Evolutionary conservation across 768 basidiomycete genomes (phyloP).

Genomic region (Pleurotus cornucopiae): DNA sequence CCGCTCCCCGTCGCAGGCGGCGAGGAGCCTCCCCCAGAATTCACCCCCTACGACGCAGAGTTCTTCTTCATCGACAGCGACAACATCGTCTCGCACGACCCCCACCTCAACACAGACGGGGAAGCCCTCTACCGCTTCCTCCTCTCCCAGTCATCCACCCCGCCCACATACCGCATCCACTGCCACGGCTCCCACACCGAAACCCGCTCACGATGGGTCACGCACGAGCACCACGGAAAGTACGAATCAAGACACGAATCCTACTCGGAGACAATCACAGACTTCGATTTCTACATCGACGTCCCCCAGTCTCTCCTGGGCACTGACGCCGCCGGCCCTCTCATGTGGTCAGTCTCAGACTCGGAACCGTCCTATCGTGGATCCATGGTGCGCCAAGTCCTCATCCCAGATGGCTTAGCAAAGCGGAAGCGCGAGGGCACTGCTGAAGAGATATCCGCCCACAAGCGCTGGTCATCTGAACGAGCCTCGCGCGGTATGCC

Average conservation of each 20-base stretch:
- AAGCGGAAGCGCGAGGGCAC: slow-evolving; percentile 31
- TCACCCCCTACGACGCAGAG: slow-evolving; percentile 60
- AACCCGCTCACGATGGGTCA: slow-evolving; percentile 43
- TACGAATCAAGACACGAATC: slow-evolving; percentile 35
- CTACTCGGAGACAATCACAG: slow-evolving; percentile 57
- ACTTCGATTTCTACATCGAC: slow-evolving; percentile 70
- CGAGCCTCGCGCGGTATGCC: slow-evolving; percentile 43
- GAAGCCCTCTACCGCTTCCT: slow-evolving; percentile 75
- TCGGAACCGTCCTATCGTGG: slow-evolving; percentile 63
- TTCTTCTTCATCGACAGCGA: slow-evolving; percentile 44
- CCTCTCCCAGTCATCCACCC: slow-evolving; percentile 46
- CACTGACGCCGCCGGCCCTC: neutral
- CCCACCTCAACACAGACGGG: slow-evolving; percentile 64
- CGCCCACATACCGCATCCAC: slow-evolving; percentile 43
- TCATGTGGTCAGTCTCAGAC: slow-evolving; percentile 50
- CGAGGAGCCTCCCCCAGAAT: slow-evolving; percentile 53
- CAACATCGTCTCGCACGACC: slow-evolving; percentile 65
- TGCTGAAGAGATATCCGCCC: slow-evolving; percentile 36
- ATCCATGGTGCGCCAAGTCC: slow-evolving; percentile 54
- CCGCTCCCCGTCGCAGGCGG: slow-evolving; percentile 20
- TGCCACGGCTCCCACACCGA: slow-evolving; percentile 57
- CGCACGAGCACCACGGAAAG: slow-evolving; percentile 29
- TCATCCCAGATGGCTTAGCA: slow-evolving; percentile 24
- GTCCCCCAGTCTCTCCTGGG: slow-evolving; percentile 37
- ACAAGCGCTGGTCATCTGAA: slow-evolving; percentile 39